Conservation (phyloP, 1,139 yeast genomes). For the Candida tetrigidarum region DNA sequence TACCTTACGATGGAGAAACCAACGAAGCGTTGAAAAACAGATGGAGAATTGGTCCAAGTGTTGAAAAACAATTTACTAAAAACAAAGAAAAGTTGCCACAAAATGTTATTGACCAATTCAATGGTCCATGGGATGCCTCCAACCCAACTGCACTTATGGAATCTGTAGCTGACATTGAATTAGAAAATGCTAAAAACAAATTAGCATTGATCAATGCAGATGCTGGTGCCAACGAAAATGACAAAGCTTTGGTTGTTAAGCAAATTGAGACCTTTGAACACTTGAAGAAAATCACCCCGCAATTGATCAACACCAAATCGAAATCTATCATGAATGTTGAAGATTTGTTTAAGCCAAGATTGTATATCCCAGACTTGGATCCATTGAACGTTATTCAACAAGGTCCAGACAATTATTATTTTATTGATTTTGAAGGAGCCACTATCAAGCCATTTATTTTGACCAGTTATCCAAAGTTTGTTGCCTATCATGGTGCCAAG, state of each 20-base stretch:
- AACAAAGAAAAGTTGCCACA: conserved; percentile 55
- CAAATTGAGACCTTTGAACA: conserved; percentile 64
- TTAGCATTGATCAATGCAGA: conserved; percentile 60
- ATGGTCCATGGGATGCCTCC: conserved; percentile 78
- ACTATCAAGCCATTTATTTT: conserved; percentile 81
- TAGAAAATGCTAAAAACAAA: conserved; percentile 63
- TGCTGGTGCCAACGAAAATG: conserved; percentile 46
- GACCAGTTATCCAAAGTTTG: conserved; percentile 78
- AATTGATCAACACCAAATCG: conserved; percentile 55
- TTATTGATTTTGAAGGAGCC: conserved; percentile 83
- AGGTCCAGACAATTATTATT: conserved; percentile 41
- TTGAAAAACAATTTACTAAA: conserved; percentile 78
- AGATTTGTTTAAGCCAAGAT: conserved; percentile 72
- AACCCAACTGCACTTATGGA: conserved; percentile 63
- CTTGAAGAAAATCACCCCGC: conserved; percentile 56
- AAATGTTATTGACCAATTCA: conserved; percentile 46
- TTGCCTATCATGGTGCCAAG: conserved; percentile 87
- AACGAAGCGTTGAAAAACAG: conserved; percentile 58
- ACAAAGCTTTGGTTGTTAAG: conserved; percentile 44
- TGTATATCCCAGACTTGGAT: conserved; percentile 82
- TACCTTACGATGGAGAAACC: conserved; percentile 71
- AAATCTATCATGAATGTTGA: conserved; percentile 59
- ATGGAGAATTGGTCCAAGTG: conserved; percentile 93
- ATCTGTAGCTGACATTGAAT: conserved; percentile 68
- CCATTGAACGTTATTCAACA: conserved; percentile 79